Evolutionary conservation across 2,329 filamentous ascomycete genomes (phyloP).

Genomic region (Fusarium liriodendri): DNA sequence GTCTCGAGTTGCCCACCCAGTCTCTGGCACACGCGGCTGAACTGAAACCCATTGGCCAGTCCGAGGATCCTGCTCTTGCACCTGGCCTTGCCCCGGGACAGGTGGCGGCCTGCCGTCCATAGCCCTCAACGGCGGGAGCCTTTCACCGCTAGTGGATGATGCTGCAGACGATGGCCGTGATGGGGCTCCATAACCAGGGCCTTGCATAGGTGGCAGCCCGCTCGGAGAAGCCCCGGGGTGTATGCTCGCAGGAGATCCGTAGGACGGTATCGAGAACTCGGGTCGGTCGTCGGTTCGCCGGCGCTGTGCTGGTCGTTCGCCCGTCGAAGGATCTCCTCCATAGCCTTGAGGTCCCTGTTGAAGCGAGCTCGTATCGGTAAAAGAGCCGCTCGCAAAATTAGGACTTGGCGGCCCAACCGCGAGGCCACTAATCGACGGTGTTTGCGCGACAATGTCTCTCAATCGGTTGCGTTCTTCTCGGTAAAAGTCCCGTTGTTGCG

Average conservation of each 20-base stretch:
- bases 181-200: conserved; percentile 51
- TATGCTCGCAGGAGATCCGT: conserved; percentile 47
- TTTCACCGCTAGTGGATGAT: conserved; percentile 53
- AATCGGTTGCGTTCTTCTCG: conserved; percentile 78
- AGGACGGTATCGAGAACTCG: conserved; percentile 55
- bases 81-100: conserved; percentile 40
- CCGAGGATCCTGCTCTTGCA: conserved; percentile 49
- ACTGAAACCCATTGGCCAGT: conserved; percentile 52
- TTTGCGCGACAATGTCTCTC: conserved; percentile 71
- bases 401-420: conserved; percentile 67
- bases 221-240: conserved; percentile 48
- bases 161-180: conserved; percentile 53
- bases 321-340: conserved; percentile 55
- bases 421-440: conserved; percentile 65
- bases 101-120: conserved; percentile 54
- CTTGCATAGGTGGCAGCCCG: conserved; percentile 56
- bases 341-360: conserved; percentile 48
- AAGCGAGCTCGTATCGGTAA: conserved; percentile 53
- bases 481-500: conserved; percentile 73
- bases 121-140: conserved; percentile 60
- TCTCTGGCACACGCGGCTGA: conserved; percentile 48
- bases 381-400: conserved; percentile 50
- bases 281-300: conserved; percentile 61
- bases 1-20: conserved; percentile 51
- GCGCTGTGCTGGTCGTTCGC: conserved; percentile 59